These are phyloP conservation scores for Fusarium multiceps DNA, from an alignment of 2,329 filamentous ascomycete genomes.

Conservation along the genomic window DNA sequence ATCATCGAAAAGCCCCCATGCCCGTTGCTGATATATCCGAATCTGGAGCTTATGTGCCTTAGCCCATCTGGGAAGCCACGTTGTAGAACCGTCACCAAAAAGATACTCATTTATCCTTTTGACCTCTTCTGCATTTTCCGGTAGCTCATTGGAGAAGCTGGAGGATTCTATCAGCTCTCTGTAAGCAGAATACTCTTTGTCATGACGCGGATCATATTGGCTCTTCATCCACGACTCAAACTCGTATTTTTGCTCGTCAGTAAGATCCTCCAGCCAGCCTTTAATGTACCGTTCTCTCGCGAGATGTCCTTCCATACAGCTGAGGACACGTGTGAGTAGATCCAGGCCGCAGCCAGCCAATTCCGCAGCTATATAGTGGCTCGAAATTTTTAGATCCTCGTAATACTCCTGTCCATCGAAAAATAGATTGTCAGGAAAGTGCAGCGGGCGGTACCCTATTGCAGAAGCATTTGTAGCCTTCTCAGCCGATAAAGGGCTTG, in stretches of 20 bases:
- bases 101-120: no score
- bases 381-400: not conserved
- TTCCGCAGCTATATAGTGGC: not conserved
- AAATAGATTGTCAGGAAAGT: not conserved
- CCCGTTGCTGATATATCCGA: conserved; percentile 14
- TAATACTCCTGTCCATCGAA: not conserved
- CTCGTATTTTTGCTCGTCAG: not conserved
- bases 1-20: conserved; percentile 26
- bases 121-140: no score
- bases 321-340: not conserved
- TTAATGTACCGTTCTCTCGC: not conserved
- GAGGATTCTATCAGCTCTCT: not conserved
- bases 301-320: fast-evolving
- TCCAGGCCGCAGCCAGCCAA: not conserved
- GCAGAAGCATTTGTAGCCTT: no score
- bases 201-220: fast-evolving
- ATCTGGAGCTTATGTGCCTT: not conserved
- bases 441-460: not conserved
- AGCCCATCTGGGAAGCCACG: fast-evolving
- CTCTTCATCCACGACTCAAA: not conserved
- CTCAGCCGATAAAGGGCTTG: not conserved
- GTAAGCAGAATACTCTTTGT: not conserved
- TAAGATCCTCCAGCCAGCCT: not conserved
- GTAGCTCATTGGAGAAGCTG: not conserved
- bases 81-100: no score